Evolutionary conservation across 768 basidiomycete genomes (phyloP), one percentile per base, ranked within the genome.

Genomic region (Suillus sp.): DNA sequence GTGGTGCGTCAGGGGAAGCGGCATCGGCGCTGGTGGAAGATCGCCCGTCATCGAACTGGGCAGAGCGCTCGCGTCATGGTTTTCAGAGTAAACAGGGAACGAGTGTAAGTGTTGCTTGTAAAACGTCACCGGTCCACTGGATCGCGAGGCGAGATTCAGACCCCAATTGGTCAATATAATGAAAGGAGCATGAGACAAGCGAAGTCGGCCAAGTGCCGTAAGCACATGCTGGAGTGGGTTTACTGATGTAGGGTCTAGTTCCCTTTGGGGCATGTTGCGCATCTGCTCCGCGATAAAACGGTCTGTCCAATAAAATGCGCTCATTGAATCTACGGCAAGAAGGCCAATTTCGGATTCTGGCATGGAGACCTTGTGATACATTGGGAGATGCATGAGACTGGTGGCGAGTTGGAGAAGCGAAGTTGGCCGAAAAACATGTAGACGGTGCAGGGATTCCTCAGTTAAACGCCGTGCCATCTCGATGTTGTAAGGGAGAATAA

Each of bases 291-390:
- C 75, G 43, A 79, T 77, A 70, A 86, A 88, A 47, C 89, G 85
- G 71, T 95, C 92, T 3, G 81, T 65, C 93, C 93, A 95, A 74
- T 91, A 85, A 70, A 89, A 92, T 0, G 90, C 72, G 71, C 88
- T 88, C 63, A 92, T 74, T 16, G 92, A 92, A 74, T 95, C 93
- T 53, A 95, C 78, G 11, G 84, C 85, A 42, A 95, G 74, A 60
- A 92, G 68, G 7, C 86, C 87, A 13, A 94, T 80, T 64, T 87
- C 86, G 37, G 78, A 73, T 48, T 83, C 74, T 37, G 82, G 78
- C 63, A 88, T 79, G 59, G 78, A 74, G 20, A 72, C 70, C 3
- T 75, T 69, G 67, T 88, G 85, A 68, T 87, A 87, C 4, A 73
- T 71, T 16, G 86, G 80, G 20, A 95, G 78, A 66, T 84, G 74